Conservation (phyloP, 106 monocot genomes). For the Platanthera guangdongensis region DNA sequence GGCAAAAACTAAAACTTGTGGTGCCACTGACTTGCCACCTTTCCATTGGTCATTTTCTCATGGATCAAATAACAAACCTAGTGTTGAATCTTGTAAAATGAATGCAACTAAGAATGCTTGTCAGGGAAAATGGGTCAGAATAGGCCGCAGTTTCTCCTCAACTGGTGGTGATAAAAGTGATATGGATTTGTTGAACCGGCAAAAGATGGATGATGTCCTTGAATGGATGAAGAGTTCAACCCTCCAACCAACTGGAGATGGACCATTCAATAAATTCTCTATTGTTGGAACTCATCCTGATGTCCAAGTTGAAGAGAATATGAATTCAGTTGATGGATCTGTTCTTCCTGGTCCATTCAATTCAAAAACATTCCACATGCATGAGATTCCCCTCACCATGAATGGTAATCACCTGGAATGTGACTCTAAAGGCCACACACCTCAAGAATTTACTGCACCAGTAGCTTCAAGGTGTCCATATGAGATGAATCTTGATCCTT, state of each 20-base stretch:
- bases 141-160: slow-evolving; percentile 25
- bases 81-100: slow-evolving; percentile 43
- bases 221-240: slow-evolving; percentile 10
- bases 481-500: slow-evolving; percentile 3
- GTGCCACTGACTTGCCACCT: slow-evolving; percentile 41
- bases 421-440: slow-evolving; percentile 6
- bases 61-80: slow-evolving; percentile 34
- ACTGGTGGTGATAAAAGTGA: slow-evolving; percentile 7
- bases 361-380: slow-evolving; percentile 8
- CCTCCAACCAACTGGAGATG: slow-evolving; percentile 11
- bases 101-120: slow-evolving; percentile 24
- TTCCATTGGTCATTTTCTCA: slow-evolving; percentile 72
- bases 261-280: slow-evolving; percentile 1
- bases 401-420: slow-evolving; percentile 5
- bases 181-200: slow-evolving; percentile 18
- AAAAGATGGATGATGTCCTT: slow-evolving; percentile 35
- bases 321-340: slow-evolving; percentile 2
- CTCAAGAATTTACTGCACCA: slow-evolving; percentile 4
- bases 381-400: not conserved
- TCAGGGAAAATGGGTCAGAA: slow-evolving; percentile 65
- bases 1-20: not conserved
- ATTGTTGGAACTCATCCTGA: slow-evolving; percentile 7
- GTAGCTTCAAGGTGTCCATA: slow-evolving; percentile 14
- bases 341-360: slow-evolving; percentile 3
- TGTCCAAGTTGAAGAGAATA: slow-evolving; percentile 2